A percentile compares a stretch with the other conserved stretches of the same genome.
phyloP scores from a whole-genome alignment of 2,329 filamentous ascomycete species.

The Teratosphaeria destructans region DNA sequence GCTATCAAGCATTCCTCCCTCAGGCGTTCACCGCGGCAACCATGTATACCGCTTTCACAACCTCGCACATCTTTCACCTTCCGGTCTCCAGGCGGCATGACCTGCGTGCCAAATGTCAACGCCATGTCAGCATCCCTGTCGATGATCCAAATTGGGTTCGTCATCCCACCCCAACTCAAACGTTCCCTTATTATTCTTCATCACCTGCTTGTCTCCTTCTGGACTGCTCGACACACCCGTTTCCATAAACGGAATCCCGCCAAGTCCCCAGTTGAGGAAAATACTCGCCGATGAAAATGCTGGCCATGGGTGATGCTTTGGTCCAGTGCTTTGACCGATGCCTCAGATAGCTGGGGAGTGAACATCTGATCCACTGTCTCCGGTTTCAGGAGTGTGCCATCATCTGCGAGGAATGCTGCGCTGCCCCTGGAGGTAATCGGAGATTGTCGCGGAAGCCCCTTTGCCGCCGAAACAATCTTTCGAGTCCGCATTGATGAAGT shows the following conservation, averaged over 20 bases:
- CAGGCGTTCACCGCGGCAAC: conserved; percentile 12
- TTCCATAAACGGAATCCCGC: conserved; percentile 33
- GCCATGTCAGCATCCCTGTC: conserved; percentile 31
- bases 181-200: conserved; percentile 30
- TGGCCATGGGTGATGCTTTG: conserved; percentile 18
- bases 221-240: conserved; percentile 18
- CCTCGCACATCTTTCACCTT: conserved; percentile 25
- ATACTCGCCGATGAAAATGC: conserved; percentile 25
- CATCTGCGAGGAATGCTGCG: conserved; percentile 41
- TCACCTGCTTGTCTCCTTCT: conserved; percentile 4
- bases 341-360: conserved; percentile 32
- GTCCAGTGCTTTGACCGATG: conserved; percentile 16
- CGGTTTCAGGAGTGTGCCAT: conserved; percentile 37
- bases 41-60: conserved; percentile 33
- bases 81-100: conserved; percentile 33
- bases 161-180: conserved; percentile 36
- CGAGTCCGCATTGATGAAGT: conserved; percentile 14
- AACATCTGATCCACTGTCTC: conserved; percentile 38
- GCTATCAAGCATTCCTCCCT: background rate
- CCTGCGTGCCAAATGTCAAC: conserved; percentile 34
- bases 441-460: conserved; percentile 22
- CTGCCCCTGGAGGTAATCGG: conserved; percentile 37
- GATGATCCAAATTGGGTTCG: conserved; percentile 39
- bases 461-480: conserved; percentile 27
- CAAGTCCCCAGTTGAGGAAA: conserved; percentile 30